Percentiles rank a stretch among this genome's conserved stretches.
phyloP scores from a whole-genome alignment of 371 early-diverging fungal species.

The Coemansia sp. region DNA sequence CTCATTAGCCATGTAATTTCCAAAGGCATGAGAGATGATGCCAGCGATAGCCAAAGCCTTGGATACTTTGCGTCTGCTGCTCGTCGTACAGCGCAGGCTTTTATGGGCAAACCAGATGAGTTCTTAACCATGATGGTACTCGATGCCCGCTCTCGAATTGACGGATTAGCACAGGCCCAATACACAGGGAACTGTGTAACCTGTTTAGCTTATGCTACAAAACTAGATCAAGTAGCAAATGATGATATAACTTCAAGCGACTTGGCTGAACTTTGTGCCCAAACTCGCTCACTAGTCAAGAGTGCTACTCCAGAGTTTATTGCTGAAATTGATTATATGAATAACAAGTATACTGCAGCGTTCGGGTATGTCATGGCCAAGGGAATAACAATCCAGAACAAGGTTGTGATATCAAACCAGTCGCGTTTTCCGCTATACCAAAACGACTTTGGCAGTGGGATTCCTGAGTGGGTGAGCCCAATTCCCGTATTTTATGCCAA shows the following conservation, averaged over 20 bases:
- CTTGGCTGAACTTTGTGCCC: slow-evolving; percentile 6
- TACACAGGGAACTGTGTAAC: slow-evolving; percentile 14
- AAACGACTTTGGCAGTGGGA: slow-evolving; percentile 24
- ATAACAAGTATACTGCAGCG: neutral
- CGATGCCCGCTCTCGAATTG: slow-evolving; percentile 14
- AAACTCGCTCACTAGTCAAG: neutral
- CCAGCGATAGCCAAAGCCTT: neutral
- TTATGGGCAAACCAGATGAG: neutral
- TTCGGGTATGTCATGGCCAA: neutral
- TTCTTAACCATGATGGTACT: slow-evolving; percentile 9
- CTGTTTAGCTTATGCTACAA: neutral
- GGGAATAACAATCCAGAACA: neutral
- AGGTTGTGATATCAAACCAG: slow-evolving; percentile 18
- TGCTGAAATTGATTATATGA: neutral
- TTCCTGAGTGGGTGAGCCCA: slow-evolving; percentile 16
- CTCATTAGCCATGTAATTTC: slow-evolving; percentile 5
- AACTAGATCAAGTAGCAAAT: neutral
- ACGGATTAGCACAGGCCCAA: neutral
- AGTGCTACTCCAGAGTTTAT: neutral
- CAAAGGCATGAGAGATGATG: neutral
- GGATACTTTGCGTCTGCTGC: neutral
- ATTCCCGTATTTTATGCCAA: slow-evolving; percentile 12
- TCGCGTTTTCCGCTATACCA: slow-evolving; percentile 20
- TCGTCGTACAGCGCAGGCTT: neutral
- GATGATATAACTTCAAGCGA: neutral